These are phyloP conservation scores for Lantana camara DNA, from an alignment of 257 asterid genomes.

Conservation along the genomic window DNA sequence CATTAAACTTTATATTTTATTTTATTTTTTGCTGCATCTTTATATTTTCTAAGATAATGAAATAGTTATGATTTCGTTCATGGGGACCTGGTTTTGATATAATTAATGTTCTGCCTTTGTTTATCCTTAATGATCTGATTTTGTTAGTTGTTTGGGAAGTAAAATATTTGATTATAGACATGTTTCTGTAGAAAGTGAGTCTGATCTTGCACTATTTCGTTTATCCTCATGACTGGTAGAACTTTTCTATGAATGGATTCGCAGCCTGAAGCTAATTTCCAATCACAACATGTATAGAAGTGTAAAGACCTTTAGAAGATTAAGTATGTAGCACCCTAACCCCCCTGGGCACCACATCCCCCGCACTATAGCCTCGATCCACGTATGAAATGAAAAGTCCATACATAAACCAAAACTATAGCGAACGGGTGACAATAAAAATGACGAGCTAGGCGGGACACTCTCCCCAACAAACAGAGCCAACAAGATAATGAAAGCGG, in stretches of 20 bases:
- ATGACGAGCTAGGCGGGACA: no score
- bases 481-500: no score
- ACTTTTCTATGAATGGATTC: background rate
- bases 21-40: no score
- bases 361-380: no score
- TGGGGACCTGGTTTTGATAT: background rate
- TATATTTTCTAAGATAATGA: background rate
- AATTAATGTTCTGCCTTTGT: background rate
- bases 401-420: no score
- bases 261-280: background rate
- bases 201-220: background rate
- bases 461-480: no score
- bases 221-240: background rate
- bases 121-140: background rate
- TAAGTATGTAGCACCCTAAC: no score
- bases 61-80: background rate
- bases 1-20: background rate
- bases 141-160: background rate
- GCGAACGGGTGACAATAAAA: no score
- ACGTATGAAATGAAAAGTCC: no score
- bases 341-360: no score
- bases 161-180: background rate
- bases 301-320: background rate
- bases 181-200: background rate
- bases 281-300: background rate